Base-by-base conservation (phyloP, 2,329 filamentous ascomycete genomes). In the Sporothrix luriei region DNA sequence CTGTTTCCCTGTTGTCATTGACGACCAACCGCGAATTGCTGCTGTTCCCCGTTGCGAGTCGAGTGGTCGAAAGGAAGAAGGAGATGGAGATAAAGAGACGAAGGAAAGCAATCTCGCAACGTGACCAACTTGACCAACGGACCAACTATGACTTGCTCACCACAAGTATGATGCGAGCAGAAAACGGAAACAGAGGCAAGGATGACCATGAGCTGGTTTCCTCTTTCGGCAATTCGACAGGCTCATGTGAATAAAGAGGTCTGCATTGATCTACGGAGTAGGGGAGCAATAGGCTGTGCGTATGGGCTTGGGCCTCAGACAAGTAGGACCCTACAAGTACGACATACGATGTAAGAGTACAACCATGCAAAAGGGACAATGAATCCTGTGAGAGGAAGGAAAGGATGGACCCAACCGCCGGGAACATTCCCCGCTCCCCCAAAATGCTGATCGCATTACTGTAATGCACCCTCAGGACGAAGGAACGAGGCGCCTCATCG, bases 391-490 rank as follows among this genome's bases (percentile, higher is more conserved):
- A 21, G 33, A 19, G 24, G 19, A 43, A 29, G 19, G 40, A 19
- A 40, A 38, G 38, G 57, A 62, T 46, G 57, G 33, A 26, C 57
- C 57, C 57, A 62, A 62, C 57, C 57, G 57, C 57, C n/a, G 57
- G 57, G 21, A 19, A 16, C 4, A 33, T 43, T 46, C 38, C 57
- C 57, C 57, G 57, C 38, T 21, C 38, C 57, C 57, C 38, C 38
- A 3, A 10, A 43, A 16, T 16, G 40, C 40, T 16, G 40, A 13
- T 43, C 40, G 4, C 10, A 40, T 40, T 4, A 10, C 11, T 43
- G 4, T 13, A 16, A 43, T 13, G 40, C 11, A 16, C 40, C 1
- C 14, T n/a, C 11, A 43, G 14, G 40, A 16, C 3, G 51, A 26
- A 24, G 19, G 33, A 14, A 19, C 19, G 33, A 59, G 54, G 19